Evolutionary conservation across 352 stramenopile genomes (phyloP), one percentile per base, ranked within the genome.

Genomic region (Phytophthora melonis): DNA sequence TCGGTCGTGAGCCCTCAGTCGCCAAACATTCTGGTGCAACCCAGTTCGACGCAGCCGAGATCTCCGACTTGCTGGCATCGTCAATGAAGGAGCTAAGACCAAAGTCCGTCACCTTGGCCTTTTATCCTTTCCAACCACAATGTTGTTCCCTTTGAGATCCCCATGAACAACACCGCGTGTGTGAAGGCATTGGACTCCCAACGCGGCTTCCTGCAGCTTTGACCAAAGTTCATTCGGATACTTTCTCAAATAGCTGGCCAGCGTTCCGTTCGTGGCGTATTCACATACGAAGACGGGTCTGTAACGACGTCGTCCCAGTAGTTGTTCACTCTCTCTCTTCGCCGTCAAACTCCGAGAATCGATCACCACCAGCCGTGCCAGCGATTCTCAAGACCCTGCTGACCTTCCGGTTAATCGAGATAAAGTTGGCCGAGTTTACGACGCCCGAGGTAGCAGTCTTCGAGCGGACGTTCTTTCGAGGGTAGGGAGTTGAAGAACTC

Each of bases 41-140:
- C 27, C 30, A 60, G 9, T 60, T 30, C 11, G 32, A 13, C 18
- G 54, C 54, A 8, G 14, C 54, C 16, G 54, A 60, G 4, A 60
- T 34, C 25, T 16, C 3, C 16, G n/a, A 13, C 2, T 60, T 8
- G 0, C 9, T 7, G 16, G 16, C 16, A n/a, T 60, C n/a, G 32
- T 18, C 13, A 47, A 9, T 30, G 30, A 36, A 32, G 1, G 50
- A 72, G 36, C 66, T 72, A 1, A 71, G 56, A 13, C 64, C 64
- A 41, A 71, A 71, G 16, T 71, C 64, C 30, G 47, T 71, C 64
- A 71, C 56, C 30, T 71, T 71, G 18, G 64, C 56, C 19, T 65
- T 71, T 36, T 49, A 32, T 71, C 56, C 19, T 56, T 71, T 1
- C 64, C 57, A 14, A 71, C 50, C n/a, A 71, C 56, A 23, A 71